Base-by-base conservation (phyloP, 1,284 basidiomycete species). In the Cerrena zonata region DNA sequence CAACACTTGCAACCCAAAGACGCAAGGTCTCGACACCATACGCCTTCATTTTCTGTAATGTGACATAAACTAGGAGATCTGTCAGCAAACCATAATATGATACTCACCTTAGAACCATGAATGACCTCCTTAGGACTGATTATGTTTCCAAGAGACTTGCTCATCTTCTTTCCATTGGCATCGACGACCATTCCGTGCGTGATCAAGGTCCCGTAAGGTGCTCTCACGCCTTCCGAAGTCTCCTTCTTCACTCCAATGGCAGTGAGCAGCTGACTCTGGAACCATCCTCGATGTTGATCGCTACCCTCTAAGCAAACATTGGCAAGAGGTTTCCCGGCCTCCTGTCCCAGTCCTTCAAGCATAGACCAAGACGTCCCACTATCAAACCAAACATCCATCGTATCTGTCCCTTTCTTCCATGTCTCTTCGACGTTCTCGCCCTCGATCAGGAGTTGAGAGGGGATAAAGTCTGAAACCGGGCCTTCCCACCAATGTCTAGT, bases 301-400 rank as follows among this genome's bases (percentile, higher is more conserved):
- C 91, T 91, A 10, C 96, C 96, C 65, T 99, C 96, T 12, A 99
- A 71, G 62, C 92, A 95, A 11, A 98, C 77, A 63, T 99, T 93
- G 0, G 94, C 91, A 27, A 69, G 40, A 77, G 64, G 30, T 48
- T 44, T 19, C 27, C 47, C 25, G 1, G 51, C 58, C 59, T 53
- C 46, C 56, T 61, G 44, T 60, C 24, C 37, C 18, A 64, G 63
- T 12, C 63, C 69, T 49, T 71, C 65, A 27, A 97, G 73, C 69
- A 92, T 80, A 1, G 90, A 84, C 96, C 96, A 99, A 1, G 94
- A 93, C 1, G 89, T 86, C 1, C 96, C 96, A 61, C 91, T 95
- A 71, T 99, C 96, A 61, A 99, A 99, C 96, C 96, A 99, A 2
- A 99, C 96, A 65, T 99, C 96, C 79, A 99, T 91, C 0, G 95